phyloP scores from a whole-genome alignment of 352 stramenopile species.

The Globisporangium solare region DNA sequence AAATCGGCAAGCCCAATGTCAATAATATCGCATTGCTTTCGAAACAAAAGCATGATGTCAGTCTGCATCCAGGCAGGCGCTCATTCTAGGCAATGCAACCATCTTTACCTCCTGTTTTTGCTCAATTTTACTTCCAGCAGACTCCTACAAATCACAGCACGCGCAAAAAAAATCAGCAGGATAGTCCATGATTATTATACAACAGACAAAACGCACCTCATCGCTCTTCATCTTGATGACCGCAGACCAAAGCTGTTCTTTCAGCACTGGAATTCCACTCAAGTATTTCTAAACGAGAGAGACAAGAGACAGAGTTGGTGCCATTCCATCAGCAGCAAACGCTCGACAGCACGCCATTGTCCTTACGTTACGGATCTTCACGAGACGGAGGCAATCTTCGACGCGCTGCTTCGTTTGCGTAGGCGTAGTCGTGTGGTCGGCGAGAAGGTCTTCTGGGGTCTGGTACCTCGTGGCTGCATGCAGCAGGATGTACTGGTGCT shows the following conservation, averaged over 20 bases:
- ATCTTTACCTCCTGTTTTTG: constrained; percentile 57
- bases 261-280: constrained; percentile 41
- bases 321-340: neutral
- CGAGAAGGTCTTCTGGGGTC: constrained; percentile 46
- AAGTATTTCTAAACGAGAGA: constrained; percentile 52
- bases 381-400: constrained; percentile 62
- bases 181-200: neutral
- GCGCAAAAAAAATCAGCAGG: neutral
- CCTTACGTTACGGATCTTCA: constrained; percentile 75
- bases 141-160: constrained; percentile 24
- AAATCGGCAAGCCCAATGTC: constrained; percentile 75
- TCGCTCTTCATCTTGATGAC: constrained; percentile 58
- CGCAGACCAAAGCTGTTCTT: constrained; percentile 39
- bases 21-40: constrained; percentile 79
- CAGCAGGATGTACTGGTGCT: constrained; percentile 53
- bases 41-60: neutral
- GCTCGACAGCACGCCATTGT: neutral
- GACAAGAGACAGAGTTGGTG: no score
- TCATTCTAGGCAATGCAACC: no score
- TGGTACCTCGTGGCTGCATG: constrained; percentile 46
- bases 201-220: constrained; percentile 29
- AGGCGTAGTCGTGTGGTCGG: constrained; percentile 39
- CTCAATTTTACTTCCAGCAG: constrained; percentile 57
- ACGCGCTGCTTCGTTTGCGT: constrained; percentile 46
- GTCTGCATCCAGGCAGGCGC: neutral